These are phyloP conservation scores for Kwoniella shandongensis DNA, from an alignment of 768 basidiomycete genomes.

Conservation along the genomic window DNA sequence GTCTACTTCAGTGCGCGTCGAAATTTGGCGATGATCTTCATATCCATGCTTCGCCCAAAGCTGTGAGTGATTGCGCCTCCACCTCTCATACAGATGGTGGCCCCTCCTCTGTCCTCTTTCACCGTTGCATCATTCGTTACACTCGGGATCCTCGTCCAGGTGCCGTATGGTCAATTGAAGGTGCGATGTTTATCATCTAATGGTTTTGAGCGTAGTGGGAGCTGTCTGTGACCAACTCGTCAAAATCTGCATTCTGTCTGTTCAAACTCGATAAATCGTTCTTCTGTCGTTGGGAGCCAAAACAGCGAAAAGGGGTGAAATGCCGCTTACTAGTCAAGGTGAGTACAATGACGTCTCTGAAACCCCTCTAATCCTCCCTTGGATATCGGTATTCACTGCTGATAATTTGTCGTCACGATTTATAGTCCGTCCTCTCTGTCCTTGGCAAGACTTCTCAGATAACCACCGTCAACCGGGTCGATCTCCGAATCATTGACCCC, in stretches of 20 bases:
- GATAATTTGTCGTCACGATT: too few relatives aligned
- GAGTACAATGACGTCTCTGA: too few relatives aligned
- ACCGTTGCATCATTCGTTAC: background rate
- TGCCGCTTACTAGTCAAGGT: conserved; percentile 51
- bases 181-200: background rate
- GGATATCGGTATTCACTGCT: background rate
- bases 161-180: too few relatives aligned
- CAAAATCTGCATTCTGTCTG: conserved; percentile 49
- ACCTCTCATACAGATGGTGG: background rate
- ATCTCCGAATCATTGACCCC: conserved; percentile 38
- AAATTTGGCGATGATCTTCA: conserved; percentile 52
- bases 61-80: conserved; percentile 28
- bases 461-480: conserved; percentile 41
- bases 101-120: background rate
- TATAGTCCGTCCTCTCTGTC: conserved; percentile 48
- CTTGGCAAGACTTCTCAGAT: conserved; percentile 37
- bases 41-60: conserved; percentile 42
- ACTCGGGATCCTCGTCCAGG: too few relatives aligned
- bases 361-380: too few relatives aligned
- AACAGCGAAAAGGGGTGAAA: conserved; percentile 41
- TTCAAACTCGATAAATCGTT: conserved; percentile 44
- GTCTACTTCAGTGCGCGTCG: conserved; percentile 47
- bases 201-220: conserved; percentile 34
- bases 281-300: conserved; percentile 39
- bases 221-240: conserved; percentile 47